phyloP scores from a whole-genome alignment of 164 flowering plant species.

The Liquidambar formosana region DNA sequence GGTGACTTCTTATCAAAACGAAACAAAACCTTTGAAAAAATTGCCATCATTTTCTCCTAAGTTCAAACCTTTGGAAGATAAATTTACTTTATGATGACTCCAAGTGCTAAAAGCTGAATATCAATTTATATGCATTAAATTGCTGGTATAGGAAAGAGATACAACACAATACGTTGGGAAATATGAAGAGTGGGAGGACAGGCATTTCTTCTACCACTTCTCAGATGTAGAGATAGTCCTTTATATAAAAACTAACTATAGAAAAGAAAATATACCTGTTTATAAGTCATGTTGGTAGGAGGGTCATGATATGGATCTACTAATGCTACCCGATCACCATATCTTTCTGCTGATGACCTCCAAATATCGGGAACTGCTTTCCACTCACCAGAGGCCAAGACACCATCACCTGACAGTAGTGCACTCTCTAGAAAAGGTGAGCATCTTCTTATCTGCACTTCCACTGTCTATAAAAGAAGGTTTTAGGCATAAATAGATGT shows the following conservation, averaged over 20 bases:
- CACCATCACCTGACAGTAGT: conserved; percentile 31
- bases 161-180: too few species aligned
- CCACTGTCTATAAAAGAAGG: conserved; percentile 41
- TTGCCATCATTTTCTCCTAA: too few species aligned
- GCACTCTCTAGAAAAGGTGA: conserved; percentile 69
- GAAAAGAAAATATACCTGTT: conserved; percentile 42
- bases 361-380: conserved; percentile 88
- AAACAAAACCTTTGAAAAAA: too few species aligned
- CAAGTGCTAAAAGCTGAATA: too few species aligned
- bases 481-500: background rate
- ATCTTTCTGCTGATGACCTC: conserved; percentile 80
- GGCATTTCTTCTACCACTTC: too few species aligned
- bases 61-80: too few species aligned
- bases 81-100: too few species aligned
- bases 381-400: conserved; percentile 54
- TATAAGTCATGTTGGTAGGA: conserved; percentile 74
- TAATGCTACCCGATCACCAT: conserved; percentile 74
- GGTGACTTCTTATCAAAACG: too few species aligned
- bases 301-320: conserved; percentile 92
- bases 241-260: background rate
- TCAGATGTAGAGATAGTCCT: too few species aligned
- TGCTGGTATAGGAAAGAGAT: too few species aligned
- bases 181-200: too few species aligned
- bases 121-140: too few species aligned
- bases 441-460: conserved; percentile 52